These are phyloP conservation scores for Capsicum baccatum DNA, from an alignment of 257 asterid genomes.

Conservation along the genomic window DNA sequence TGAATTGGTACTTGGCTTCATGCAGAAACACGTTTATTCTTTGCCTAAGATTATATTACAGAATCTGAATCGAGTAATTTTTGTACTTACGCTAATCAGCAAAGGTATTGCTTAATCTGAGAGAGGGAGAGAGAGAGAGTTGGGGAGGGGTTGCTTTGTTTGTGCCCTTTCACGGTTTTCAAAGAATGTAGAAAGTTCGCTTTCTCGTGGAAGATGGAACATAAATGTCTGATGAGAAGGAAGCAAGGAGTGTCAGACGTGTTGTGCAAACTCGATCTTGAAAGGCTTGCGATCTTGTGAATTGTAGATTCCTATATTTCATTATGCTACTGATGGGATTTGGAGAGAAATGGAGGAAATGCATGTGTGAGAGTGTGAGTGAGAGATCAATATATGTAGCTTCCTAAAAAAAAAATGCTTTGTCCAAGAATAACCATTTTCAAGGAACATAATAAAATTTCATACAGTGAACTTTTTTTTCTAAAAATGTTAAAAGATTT, in stretches of 20 bases:
- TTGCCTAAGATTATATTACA: background rate
- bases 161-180: background rate
- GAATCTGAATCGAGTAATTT: background rate
- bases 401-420: background rate
- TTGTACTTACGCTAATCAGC: conserved; percentile 17
- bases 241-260: background rate
- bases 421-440: background rate
- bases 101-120: background rate
- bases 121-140: too few species aligned
- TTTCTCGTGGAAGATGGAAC: background rate
- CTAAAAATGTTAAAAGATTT: background rate
- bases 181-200: background rate
- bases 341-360: background rate
- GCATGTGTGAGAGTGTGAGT: too few species aligned
- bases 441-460: background rate
- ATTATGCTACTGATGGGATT: background rate
- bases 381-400: background rate
- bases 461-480: background rate
- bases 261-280: background rate
- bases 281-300: background rate
- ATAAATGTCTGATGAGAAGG: background rate
- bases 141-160: background rate
- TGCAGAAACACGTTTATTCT: background rate
- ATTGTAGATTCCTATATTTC: background rate
- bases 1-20: background rate